Percentiles rank a stretch among this genome's conserved stretches.
Evolutionary conservation across 2,329 filamentous ascomycete genomes (phyloP).

Genomic region (Pseudopithomyces chartarum): DNA sequence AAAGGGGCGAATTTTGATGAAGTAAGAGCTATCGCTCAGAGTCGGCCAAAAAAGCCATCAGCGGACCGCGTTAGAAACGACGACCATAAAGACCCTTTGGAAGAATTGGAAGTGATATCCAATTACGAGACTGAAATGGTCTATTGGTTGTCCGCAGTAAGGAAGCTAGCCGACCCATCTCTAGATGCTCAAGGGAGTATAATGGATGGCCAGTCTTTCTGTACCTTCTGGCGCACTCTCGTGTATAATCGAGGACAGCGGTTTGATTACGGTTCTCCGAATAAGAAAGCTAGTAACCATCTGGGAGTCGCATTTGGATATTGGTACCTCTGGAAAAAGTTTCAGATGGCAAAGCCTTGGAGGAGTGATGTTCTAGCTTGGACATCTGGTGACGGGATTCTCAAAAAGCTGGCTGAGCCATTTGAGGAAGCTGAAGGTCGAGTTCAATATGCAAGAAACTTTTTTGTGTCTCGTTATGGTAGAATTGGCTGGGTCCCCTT

Average conservation of each 20-base stretch:
- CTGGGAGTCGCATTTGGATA: conserved; percentile 11
- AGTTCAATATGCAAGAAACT: conserved; percentile 9
- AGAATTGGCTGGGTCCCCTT: conserved; percentile 16
- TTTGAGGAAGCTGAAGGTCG: conserved; percentile 14
- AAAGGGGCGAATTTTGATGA: conserved; percentile 13
- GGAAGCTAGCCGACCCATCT: conserved; percentile 11
- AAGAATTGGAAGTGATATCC: conserved; percentile 2
- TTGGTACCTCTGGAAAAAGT: conserved; percentile 15
- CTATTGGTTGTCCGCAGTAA: conserved; percentile 10
- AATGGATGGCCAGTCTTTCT: conserved; percentile 12
- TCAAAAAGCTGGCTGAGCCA: conserved; percentile 8
- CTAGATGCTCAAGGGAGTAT: conserved; percentile 6
- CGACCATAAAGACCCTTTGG: background rate
- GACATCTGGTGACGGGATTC: background rate
- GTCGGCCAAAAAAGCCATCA: background rate
- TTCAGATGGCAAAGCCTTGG: conserved; percentile 11
- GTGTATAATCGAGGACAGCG: conserved; percentile 12
- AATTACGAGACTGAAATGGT: conserved; percentile 13
- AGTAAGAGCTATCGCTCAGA: background rate
- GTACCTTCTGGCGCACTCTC: conserved; percentile 16
- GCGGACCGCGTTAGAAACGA: background rate
- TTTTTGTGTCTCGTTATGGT: conserved; percentile 14
- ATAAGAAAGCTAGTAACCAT: background rate
- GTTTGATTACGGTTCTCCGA: conserved; percentile 8
- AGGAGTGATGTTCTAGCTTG: background rate